These are phyloP conservation scores for Acanthochlamys bracteata DNA, from an alignment of 106 monocot genomes.

Conservation along the genomic window DNA sequence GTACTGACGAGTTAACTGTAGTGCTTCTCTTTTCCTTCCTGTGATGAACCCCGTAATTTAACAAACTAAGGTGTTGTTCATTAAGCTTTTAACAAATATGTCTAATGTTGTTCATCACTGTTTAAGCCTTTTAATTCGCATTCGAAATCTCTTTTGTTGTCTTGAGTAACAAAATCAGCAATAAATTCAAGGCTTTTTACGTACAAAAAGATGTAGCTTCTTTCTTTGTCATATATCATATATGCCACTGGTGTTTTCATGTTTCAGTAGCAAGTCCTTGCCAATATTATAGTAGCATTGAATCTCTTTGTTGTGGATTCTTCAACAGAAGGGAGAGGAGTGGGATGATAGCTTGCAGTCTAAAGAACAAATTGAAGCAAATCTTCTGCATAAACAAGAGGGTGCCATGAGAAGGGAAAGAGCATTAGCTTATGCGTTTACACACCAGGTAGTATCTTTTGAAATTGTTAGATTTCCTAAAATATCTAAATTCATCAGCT, in stretches of 20 bases:
- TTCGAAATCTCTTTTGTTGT: too few relatives aligned
- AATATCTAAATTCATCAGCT: not conserved
- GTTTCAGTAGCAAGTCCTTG: not conserved
- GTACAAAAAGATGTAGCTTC: too few relatives aligned
- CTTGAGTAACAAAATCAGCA: too few relatives aligned
- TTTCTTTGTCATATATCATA: not conserved
- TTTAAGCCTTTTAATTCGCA: too few relatives aligned
- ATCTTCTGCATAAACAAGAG: constrained; percentile 53
- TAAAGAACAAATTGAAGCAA: constrained; percentile 75
- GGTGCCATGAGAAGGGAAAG: constrained; percentile 84
- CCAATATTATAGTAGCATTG: not conserved
- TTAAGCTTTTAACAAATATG: too few relatives aligned
- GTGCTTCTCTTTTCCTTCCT: too few relatives aligned
- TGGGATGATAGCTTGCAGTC: constrained; percentile 77
- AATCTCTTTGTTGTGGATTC: not conserved
- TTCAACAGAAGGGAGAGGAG: constrained; percentile 55
- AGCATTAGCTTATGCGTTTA: constrained; percentile 84
- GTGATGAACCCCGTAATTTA: too few relatives aligned
- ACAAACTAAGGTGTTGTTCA: too few relatives aligned
- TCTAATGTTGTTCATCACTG: too few relatives aligned
- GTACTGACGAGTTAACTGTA: too few relatives aligned
- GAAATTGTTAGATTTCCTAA: not conserved
- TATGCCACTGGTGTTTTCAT: not conserved
- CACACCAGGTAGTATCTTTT: constrained; percentile 64
- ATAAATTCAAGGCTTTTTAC: too few relatives aligned